These are phyloP conservation scores for Metschnikowia shivogae DNA, from an alignment of 805 yeast species.

Conservation along the genomic window DNA sequence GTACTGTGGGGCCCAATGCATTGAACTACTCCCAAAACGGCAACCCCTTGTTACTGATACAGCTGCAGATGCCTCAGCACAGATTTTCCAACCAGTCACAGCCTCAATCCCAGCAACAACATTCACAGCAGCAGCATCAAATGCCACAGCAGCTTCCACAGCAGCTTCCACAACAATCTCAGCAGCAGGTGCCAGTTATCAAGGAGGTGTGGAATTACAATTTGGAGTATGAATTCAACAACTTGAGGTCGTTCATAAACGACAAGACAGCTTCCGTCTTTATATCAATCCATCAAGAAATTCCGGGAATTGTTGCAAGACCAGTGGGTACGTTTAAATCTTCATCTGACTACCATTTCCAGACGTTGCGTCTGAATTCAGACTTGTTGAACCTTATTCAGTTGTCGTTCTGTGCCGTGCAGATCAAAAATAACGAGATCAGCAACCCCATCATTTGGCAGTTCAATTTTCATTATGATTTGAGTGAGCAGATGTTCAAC, in stretches of 20 bases:
- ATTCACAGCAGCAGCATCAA: slow-evolving; percentile 28
- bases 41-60: slow-evolving; percentile 28
- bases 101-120: slow-evolving; percentile 14
- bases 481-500: slow-evolving; percentile 77
- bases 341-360: slow-evolving; percentile 91
- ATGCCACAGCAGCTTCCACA: slow-evolving; percentile 8
- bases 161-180: slow-evolving; percentile 6
- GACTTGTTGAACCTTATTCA: slow-evolving; percentile 85
- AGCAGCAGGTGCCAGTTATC: slow-evolving; percentile 45
- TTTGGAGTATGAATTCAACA: slow-evolving; percentile 60
- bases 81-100: slow-evolving; percentile 11
- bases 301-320: slow-evolving; percentile 93
- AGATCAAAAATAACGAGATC: slow-evolving; percentile 33
- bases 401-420: slow-evolving; percentile 44
- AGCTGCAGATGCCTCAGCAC: slow-evolving; percentile 25
- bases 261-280: slow-evolving; percentile 45
- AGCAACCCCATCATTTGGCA: slow-evolving; percentile 90
- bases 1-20: slow-evolving; percentile 4
- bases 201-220: slow-evolving; percentile 75
- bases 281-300: slow-evolving; percentile 80
- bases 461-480: slow-evolving; percentile 83
- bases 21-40: slow-evolving; percentile 14
- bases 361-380: slow-evolving; percentile 86
- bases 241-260: slow-evolving; percentile 54
- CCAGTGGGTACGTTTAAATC: slow-evolving; percentile 92